These are phyloP conservation scores for Geranium incanum DNA, from an alignment of 441 rosid genomes.

Conservation along the genomic window DNA sequence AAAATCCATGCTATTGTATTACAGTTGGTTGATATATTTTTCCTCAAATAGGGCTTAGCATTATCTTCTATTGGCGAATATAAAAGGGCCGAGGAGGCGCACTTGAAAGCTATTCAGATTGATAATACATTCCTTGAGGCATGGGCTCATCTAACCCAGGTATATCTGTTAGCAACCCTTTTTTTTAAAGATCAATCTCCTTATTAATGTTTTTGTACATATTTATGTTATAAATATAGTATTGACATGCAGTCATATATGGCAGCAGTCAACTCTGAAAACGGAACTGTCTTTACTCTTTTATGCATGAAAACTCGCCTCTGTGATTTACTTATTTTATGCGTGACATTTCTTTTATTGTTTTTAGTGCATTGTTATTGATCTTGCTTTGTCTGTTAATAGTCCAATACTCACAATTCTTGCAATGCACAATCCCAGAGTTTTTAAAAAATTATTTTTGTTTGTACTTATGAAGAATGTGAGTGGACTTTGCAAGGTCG, in stretches of 20 bases:
- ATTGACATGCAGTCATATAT: neutral
- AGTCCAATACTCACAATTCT: neutral
- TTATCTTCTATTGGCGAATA: conserved; percentile 76
- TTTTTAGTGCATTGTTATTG: conserved; percentile 2
- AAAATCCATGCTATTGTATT: too few relatives aligned
- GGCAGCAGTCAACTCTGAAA: neutral
- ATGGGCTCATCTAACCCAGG: conserved; percentile 92
- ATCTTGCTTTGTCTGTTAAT: neutral
- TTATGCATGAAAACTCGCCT: conserved; percentile 2
- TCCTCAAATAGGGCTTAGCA: conserved; percentile 61
- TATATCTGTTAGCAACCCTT: too few relatives aligned
- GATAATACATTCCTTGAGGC: conserved; percentile 80
- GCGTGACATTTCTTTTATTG: neutral
- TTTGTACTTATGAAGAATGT: neutral
- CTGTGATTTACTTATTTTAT: neutral
- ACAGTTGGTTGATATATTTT: conserved; percentile 24
- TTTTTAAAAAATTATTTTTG: neutral
- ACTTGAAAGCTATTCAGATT: conserved; percentile 70
- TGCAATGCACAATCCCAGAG: neutral
- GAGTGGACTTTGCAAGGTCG: conserved; percentile 3
- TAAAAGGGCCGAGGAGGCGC: conserved; percentile 79
- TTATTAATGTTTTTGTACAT: neutral
- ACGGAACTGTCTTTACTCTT: neutral
- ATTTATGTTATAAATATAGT: neutral
- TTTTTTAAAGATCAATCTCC: too few relatives aligned